Conservation (phyloP, 331 rosid species). For the Cydonia oblonga region DNA sequence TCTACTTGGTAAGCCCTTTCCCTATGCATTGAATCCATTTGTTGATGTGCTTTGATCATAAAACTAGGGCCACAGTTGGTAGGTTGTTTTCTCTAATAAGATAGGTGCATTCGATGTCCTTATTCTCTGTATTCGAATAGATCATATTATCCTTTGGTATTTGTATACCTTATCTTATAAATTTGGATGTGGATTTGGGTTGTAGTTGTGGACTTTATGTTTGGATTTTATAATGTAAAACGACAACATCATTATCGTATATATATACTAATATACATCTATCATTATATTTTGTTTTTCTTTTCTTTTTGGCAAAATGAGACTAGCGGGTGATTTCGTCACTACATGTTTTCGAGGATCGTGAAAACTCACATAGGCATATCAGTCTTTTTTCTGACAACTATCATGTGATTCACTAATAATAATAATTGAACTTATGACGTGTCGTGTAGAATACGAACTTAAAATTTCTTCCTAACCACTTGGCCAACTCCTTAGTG, state of each 20-base stretch:
- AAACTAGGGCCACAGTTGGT: not conserved
- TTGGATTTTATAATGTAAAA: conserved; percentile 30
- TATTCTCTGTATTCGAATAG: conserved; percentile 13
- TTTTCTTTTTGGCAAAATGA: no score
- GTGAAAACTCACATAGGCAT: no score
- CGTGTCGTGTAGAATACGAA: no score
- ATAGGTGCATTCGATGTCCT: not conserved
- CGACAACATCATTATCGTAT: conserved; percentile 40
- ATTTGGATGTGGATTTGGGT: conserved; percentile 11
- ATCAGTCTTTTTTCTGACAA: fast-evolving
- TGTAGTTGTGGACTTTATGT: conserved; percentile 15
- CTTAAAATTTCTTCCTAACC: no score
- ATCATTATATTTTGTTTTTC: conserved; percentile 5
- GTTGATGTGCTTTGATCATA: not conserved
- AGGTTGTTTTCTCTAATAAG: conserved; percentile 3
- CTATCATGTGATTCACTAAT: no score
- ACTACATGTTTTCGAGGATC: no score
- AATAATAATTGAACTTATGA: fast-evolving
- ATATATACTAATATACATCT: conserved; percentile 9
- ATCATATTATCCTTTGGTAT: conserved; percentile 8
- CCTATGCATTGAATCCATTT: not conserved
- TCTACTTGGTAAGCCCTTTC: not conserved
- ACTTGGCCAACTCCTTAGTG: no score
- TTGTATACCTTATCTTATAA: conserved; percentile 36
- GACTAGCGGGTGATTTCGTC: no score